Conservation (phyloP, 2,329 filamentous ascomycete genomes). For the Arthrobotrys entomopaga region DNA sequence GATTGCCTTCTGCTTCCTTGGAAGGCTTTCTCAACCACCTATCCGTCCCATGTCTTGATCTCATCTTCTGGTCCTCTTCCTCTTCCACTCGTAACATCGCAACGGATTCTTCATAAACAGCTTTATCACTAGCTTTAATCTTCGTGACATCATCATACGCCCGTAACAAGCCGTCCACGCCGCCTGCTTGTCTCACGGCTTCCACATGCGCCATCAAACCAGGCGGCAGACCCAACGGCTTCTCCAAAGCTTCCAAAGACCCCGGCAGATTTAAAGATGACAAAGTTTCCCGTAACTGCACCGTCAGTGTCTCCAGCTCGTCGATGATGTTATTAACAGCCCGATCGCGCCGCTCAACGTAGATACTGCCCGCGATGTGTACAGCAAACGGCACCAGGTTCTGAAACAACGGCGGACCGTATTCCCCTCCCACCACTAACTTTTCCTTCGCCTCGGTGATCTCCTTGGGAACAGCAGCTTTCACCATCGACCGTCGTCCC, state of each 20-base stretch:
- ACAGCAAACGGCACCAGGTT: conserved; percentile 96
- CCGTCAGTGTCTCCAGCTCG: conserved; percentile 82
- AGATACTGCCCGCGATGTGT: conserved; percentile 93
- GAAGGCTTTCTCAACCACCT: conserved; percentile 80
- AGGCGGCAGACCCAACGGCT: conserved; percentile 88
- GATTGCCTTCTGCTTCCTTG: conserved; percentile 74
- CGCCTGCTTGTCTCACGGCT: conserved; percentile 90
- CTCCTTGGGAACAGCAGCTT: conserved; percentile 80
- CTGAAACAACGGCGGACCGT: conserved; percentile 85
- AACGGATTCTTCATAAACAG: conserved; percentile 83
- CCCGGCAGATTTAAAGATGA: conserved; percentile 88
- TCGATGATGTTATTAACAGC: conserved; percentile 86
- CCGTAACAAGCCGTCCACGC: conserved; percentile 77
- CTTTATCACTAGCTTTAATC: conserved; percentile 80
- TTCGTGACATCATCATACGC: conserved; percentile 91
- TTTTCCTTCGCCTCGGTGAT: conserved; percentile 81
- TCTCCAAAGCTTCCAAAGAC: conserved; percentile 91
- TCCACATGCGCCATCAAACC: conserved; percentile 89
- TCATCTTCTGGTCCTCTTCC: conserved; percentile 80
- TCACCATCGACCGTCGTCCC: conserved; percentile 88
- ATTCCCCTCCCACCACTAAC: conserved; percentile 80
- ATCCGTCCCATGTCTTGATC: conserved; percentile 84
- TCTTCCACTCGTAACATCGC: conserved; percentile 81
- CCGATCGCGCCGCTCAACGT: conserved; percentile 89
- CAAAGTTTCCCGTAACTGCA: conserved; percentile 79